Evolutionary conservation across 2,329 filamentous ascomycete genomes (phyloP).

Genomic region (Penicillium sp.): DNA sequence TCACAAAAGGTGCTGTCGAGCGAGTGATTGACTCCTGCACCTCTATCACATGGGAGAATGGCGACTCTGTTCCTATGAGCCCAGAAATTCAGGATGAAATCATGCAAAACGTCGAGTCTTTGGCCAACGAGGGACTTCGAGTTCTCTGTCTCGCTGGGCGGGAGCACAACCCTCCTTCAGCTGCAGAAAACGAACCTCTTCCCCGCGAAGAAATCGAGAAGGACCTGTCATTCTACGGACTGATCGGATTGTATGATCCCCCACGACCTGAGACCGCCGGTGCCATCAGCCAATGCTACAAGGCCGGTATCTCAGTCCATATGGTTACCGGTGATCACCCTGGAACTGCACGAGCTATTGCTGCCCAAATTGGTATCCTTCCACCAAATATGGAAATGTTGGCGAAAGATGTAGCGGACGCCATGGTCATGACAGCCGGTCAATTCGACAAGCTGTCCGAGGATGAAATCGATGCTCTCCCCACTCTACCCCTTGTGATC

Average conservation of each 20-base stretch:
- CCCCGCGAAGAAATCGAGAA: conserved; percentile 59
- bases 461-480: conserved; percentile 60
- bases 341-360: conserved; percentile 71
- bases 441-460: conserved; percentile 75
- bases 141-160: conserved; percentile 60
- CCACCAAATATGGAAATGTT: conserved; percentile 56
- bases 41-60: conserved; percentile 42
- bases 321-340: conserved; percentile 83
- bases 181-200: conserved; percentile 17
- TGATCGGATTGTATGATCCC: conserved; percentile 81
- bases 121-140: conserved; percentile 61
- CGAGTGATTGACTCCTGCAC: conserved; percentile 60
- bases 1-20: conserved; percentile 56
- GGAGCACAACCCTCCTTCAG: conserved; percentile 10
- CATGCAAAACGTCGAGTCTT: conserved; percentile 61
- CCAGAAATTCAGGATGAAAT: conserved; percentile 52
- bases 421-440: conserved; percentile 67
- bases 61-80: conserved; percentile 41
- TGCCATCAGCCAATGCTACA: conserved; percentile 63
- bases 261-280: conserved; percentile 72
- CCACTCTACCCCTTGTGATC: conserved; percentile 52
- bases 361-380: conserved; percentile 71
- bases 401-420: conserved; percentile 56
- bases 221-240: conserved; percentile 67
- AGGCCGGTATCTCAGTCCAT: conserved; percentile 70